Evolutionary conservation across 164 flowering plant genomes (phyloP), one percentile per base, ranked within the genome.

Genomic region (Pachysandra terminalis): DNA sequence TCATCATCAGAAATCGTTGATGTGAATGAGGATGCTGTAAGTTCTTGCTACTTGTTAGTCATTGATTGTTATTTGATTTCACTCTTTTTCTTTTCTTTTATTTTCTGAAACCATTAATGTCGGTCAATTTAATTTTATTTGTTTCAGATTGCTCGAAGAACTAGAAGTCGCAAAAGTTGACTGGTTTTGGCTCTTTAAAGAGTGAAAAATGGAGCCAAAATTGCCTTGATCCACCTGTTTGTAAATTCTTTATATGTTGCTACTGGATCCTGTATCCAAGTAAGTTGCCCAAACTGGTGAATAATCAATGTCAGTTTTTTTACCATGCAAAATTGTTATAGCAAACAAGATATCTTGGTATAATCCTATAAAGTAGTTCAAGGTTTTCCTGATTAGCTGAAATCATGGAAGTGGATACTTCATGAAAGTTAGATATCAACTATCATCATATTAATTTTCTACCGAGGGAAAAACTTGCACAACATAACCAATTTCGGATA

Each of bases 121-220:
- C 32, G 57, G 52, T 67, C 59, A 41, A 65, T 1, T 45, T 63
- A 24, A 3, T 19, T 59, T 15, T 1, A 6, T 19, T 60, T 58
- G 41, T 19, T 69, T 67, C 78, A 82, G 85, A 70, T 78, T 65
- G 70, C 70, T 41, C 72, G 74, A 32, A 83, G 86, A 75, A 78
- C 75, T 52, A 75, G 80, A 57, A 79, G 82, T 16, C 66, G 73
- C 51, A 80, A 71, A 66, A 55, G 56, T 40, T 78, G 65, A 73
- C 53, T 56, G 17, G 19, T 49, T 25, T 54, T 52, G 45, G 24
- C 17, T 45, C 51, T 45, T 45, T 12, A 45, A 45, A 45, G 1
- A 45, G 51, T 12, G 4, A 12, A 21, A 52, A 17, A 19, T 17
- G 55, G 55, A 5, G 7, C 55, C 19, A 19, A 52, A 19, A 19